Base-by-base conservation (phyloP, 441 rosid species). In the Melastoma candidum region DNA sequence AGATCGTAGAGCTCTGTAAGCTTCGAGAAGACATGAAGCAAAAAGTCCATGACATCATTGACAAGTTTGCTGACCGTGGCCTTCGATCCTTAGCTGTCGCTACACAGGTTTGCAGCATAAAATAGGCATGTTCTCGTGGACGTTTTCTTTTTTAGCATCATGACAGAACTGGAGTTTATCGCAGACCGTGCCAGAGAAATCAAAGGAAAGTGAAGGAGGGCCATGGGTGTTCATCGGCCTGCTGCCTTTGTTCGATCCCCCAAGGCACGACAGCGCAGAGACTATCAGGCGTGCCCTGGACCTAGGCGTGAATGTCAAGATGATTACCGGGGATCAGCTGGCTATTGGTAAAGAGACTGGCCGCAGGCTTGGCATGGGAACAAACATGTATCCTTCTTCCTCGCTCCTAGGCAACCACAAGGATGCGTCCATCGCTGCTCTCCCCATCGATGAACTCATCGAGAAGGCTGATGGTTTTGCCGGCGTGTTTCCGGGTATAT, bases 401-500 rank as follows among this genome's bases (percentile, higher is more conserved):
- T n/a, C n/a, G n/a, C n/a, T n/a, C n/a, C n/a, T n/a, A n/a, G n/a
- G n/a, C n/a, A n/a, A n/a, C n/a, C n/a, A n/a, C n/a, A n/a, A n/a
- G n/a, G n/a, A n/a, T n/a, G n/a, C n/a, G n/a, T n/a, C n/a, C n/a
- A n/a, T n/a, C n/a, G n/a, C n/a, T n/a, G n/a, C n/a, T n/a, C n/a
- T n/a, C n/a, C n/a, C n/a, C n/a, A n/a, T n/a, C n/a, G n/a, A n/a
- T n/a, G n/a, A n/a, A n/a, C n/a, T n/a, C n/a, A n/a, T n/a, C n/a
- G n/a, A n/a, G n/a, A n/a, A n/a, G n/a, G n/a, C n/a, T 49, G 80
- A 79, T 85, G 89, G 89, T 83, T 83, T 26, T 84, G 84, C n/a
- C 13, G 90, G 90, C 47, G 90, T 83, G 54, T 83, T 83, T 72
- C 90, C 85, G 45, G 89, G 89, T 82, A 75, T 58, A 26, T 49